Evolutionary conservation across 495 filamentous ascomycete genomes (phyloP).

Genomic region (Aspergillus sclerotiicarbonarius): DNA sequence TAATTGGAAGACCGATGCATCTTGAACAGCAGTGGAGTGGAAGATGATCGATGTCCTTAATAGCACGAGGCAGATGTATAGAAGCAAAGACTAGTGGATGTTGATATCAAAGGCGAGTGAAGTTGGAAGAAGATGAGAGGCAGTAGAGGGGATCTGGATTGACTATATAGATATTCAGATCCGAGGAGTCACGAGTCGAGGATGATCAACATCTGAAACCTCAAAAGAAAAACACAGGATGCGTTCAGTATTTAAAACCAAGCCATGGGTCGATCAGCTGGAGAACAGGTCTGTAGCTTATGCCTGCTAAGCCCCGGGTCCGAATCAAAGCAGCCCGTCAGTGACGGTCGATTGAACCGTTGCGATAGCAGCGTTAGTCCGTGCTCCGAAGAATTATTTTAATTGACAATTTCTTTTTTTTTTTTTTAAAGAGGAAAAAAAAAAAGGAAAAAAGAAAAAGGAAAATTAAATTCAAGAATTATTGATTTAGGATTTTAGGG

Average conservation of each 20-base stretch:
- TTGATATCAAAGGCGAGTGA: background rate
- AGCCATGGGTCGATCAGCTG: slow-evolving; percentile 32
- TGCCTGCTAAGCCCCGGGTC: slow-evolving; percentile 34
- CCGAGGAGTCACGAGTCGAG: slow-evolving; percentile 10
- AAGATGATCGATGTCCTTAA: background rate
- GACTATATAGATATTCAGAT: slow-evolving; percentile 31
- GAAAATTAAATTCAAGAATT: too few species aligned
- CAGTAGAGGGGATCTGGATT: slow-evolving; percentile 17
- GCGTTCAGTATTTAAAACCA: slow-evolving; percentile 20
- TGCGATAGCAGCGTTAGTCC: slow-evolving; percentile 31
- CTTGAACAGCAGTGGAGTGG: slow-evolving; percentile 9
- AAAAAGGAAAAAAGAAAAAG: too few species aligned
- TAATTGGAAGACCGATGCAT: slow-evolving; percentile 42
- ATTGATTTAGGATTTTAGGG: background rate
- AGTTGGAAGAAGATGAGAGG: slow-evolving; percentile 3
- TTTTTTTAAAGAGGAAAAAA: background rate
- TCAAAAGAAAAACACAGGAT: slow-evolving; percentile 13
- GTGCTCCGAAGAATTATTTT: slow-evolving; percentile 23
- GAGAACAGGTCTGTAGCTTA: slow-evolving; percentile 20
- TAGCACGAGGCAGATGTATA: background rate
- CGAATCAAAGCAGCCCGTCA: slow-evolving; percentile 14
- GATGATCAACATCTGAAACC: slow-evolving; percentile 14
- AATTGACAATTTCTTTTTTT: slow-evolving; percentile 10
- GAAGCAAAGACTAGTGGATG: background rate
- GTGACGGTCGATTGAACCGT: slow-evolving; percentile 21